Evolutionary conservation across 257 asterid genomes (phyloP).

Genomic region (Lavandula angustifolia): DNA sequence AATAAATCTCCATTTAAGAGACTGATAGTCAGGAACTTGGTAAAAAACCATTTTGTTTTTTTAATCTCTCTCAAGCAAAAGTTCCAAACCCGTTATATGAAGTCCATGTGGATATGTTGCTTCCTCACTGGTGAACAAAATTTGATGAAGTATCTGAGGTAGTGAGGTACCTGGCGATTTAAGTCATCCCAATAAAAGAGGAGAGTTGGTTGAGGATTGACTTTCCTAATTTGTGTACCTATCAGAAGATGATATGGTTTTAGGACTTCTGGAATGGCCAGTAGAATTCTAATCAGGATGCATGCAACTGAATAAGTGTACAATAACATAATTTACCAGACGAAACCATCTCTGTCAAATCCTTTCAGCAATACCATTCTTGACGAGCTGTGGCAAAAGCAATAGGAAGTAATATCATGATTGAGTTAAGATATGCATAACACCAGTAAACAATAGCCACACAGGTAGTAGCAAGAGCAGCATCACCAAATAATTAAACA

Average conservation of each 20-base stretch:
- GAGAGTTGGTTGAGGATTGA: constrained; percentile 69
- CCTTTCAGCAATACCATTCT: constrained; percentile 79
- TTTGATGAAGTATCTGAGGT: constrained; percentile 24
- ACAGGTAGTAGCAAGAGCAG: constrained; percentile 11
- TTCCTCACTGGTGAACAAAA: constrained; percentile 13
- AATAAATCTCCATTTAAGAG: background rate
- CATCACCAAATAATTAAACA: constrained; percentile 19
- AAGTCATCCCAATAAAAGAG: constrained; percentile 70
- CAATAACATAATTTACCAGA: constrained; percentile 56
- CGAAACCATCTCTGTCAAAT: constrained; percentile 62
- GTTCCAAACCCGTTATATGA: constrained; percentile 9
- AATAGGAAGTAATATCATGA: constrained; percentile 10
- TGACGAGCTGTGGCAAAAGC: constrained; percentile 58
- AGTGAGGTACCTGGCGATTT: constrained; percentile 81
- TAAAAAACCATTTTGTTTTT: constrained; percentile 25
- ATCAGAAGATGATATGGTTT: constrained; percentile 32
- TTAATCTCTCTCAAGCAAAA: background rate
- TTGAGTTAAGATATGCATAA: constrained; percentile 13
- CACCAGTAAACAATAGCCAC: constrained; percentile 14
- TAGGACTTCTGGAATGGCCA: constrained; percentile 21
- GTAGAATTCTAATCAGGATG: constrained; percentile 11
- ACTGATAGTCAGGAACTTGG: background rate
- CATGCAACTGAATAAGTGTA: constrained; percentile 24
- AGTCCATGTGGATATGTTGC: constrained; percentile 4
- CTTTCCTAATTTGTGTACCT: constrained; percentile 82